Conservation (phyloP, 73 alveolate genomes). For the Tetrahymena elliotti region DNA sequence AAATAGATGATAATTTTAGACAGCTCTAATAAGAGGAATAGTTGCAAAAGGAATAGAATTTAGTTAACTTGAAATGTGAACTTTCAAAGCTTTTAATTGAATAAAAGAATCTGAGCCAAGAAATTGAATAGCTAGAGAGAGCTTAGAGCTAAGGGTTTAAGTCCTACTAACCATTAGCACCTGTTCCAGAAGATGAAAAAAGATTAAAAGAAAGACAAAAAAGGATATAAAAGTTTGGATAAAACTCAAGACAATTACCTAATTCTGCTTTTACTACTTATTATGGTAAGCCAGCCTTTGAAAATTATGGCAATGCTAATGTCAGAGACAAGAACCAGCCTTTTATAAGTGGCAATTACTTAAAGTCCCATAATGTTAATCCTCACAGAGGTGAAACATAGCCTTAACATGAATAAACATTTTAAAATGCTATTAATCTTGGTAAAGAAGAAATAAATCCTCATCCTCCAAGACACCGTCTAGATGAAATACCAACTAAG, state of each 20-base stretch:
- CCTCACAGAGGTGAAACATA: constrained; percentile 52
- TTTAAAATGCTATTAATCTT: constrained; percentile 34
- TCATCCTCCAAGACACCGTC: neutral
- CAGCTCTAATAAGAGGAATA: neutral
- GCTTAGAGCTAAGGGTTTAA: neutral
- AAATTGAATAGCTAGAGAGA: neutral
- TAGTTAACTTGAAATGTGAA: neutral
- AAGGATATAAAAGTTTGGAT: constrained; percentile 14
- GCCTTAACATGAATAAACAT: constrained; percentile 43
- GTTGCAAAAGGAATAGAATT: neutral
- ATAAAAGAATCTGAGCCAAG: neutral
- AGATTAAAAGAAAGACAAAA: neutral
- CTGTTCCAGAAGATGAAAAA: neutral
- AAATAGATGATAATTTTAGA: neutral
- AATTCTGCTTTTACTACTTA: constrained; percentile 51
- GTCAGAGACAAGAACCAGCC: constrained; percentile 41
- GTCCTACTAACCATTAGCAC: neutral
- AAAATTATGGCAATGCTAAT: constrained; percentile 50
- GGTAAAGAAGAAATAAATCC: neutral
- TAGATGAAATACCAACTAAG: neutral
- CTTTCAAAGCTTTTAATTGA: neutral
- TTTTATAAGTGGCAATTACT: constrained; percentile 43
- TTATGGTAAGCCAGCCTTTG: constrained; percentile 57
- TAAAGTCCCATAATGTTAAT: constrained; percentile 48
- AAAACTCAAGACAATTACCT: constrained; percentile 47